Percentiles rank a stretch among this genome's conserved stretches.
Evolutionary conservation across 1,139 yeast species (phyloP).

Genomic region (Taiozyma sp.): DNA sequence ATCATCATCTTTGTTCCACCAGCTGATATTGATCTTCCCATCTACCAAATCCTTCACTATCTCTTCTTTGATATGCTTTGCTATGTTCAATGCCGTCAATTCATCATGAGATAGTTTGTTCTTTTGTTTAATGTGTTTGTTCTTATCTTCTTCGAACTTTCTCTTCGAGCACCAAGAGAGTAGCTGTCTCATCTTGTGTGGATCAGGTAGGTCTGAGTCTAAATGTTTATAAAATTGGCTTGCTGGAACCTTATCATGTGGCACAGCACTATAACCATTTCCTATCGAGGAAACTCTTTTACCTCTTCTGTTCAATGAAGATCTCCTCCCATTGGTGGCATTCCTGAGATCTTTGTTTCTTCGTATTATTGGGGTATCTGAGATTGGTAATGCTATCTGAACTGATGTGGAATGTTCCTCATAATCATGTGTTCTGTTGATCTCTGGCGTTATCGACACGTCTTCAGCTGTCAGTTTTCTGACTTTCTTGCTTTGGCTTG

Average conservation of each 20-base stretch:
- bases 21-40: conserved; percentile 56
- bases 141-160: conserved; percentile 33
- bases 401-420: conserved; percentile 21
- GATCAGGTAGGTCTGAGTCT: conserved; percentile 60
- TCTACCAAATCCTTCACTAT: conserved; percentile 50
- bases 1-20: conserved; percentile 47
- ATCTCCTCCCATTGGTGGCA: conserved; percentile 32
- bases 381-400: conserved; percentile 30
- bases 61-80: conserved; percentile 64
- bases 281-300: conserved; percentile 72
- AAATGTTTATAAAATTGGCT: conserved; percentile 57
- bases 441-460: conserved; percentile 19
- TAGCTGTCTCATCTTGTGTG: conserved; percentile 66
- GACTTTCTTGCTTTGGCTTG: conserved; percentile 6
- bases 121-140: conserved; percentile 22
- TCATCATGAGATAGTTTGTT: conserved; percentile 27
- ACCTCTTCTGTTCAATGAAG: conserved; percentile 55
- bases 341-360: conserved; percentile 31
- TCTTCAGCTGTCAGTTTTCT: conserved; percentile 19
- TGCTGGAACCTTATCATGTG: conserved; percentile 57
- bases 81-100: conserved; percentile 43
- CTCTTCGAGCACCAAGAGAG: conserved; percentile 65
- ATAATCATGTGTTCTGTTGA: conserved; percentile 8
- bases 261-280: conserved; percentile 63
- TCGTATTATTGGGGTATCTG: conserved; percentile 37